Base-by-base conservation (phyloP, 305 asterid species). In the Solanum hybrid region DNA sequence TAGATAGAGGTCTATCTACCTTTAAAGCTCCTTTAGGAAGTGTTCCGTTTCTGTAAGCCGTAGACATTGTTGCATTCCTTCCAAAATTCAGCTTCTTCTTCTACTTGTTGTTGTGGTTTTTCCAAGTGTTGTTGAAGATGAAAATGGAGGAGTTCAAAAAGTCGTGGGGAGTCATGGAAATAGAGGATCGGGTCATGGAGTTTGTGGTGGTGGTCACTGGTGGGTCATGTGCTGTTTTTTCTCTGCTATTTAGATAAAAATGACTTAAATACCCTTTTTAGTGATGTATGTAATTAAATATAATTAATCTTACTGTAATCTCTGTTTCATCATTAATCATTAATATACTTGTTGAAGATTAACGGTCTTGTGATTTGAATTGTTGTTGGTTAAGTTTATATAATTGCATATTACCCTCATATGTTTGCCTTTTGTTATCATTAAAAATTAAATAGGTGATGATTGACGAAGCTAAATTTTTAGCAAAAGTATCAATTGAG, bases 1-100 rank as follows among this genome's bases (percentile, higher is more conserved):
- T 24, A 11, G 89, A 64, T 39, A 91, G 92, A 31, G 93, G 89
- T 86, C 51, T 86, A 77, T 94, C 94, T 13, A 89, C 78, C 89
- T 94, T 94, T 34, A 83, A 11, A 67, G 90, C 92, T 75, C 94
- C 93, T 57, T 90, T 91, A 26, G 95, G 85, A 29, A 89, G 89
- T 89, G 93, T 81, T 87, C 96, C 94, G 91, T 93, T 94, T 91
- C 93, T 92, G 92, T 74, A 90, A 91, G 51, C 8, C 4, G 26
- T 73, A 61, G 89, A 57, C 89, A 88, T 88, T 46, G 13, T 88
- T 33, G 57, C 75, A 88, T 88, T 6, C 89, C 86, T 83, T 75
- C 81, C 39, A 3, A n/a, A 71, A 42, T n/a, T 87, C 35, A 18
- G 1, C 85, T 35, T 67, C 22, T 9, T 6, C 75, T 86, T 24